Conservation (phyloP, 2,329 filamentous ascomycete species). For the Didymella pinodella region DNA sequence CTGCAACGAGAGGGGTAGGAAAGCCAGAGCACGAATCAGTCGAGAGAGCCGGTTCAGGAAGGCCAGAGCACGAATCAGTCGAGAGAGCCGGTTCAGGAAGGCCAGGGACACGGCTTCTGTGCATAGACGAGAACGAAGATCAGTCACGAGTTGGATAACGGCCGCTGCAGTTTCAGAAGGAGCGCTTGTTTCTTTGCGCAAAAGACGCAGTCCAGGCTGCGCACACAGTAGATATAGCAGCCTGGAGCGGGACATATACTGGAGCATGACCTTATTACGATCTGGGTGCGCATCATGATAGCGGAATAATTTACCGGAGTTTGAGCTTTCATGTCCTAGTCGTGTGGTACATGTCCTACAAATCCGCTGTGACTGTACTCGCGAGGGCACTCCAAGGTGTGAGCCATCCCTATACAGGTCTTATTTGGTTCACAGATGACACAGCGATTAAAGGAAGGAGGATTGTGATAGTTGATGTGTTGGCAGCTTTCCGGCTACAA, state of each 20-base stretch:
- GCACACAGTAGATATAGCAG: slow-evolving; percentile 16
- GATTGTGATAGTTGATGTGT: not conserved
- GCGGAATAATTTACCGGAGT: slow-evolving; percentile 18
- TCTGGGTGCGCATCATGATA: slow-evolving; percentile 13
- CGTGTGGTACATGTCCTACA: not conserved
- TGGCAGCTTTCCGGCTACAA: not conserved
- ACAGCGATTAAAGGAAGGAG: no score
- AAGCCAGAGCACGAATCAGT: no score
- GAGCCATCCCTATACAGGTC: no score
- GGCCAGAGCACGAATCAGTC: no score
- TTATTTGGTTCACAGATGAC: no score
- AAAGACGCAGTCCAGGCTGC: slow-evolving; percentile 2
- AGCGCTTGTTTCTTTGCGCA: not conserved
- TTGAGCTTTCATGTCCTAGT: slow-evolving; percentile 3
- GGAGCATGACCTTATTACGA: slow-evolving; percentile 12
- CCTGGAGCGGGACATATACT: slow-evolving; percentile 5
- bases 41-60: no score
- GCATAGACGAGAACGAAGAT: slow-evolving; percentile 1
- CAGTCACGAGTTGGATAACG: slow-evolving; percentile 20
- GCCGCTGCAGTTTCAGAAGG: slow-evolving; percentile 2
- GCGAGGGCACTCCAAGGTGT: not conserved
- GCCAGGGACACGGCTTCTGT: not conserved
- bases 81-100: no score
- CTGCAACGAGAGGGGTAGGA: not conserved
- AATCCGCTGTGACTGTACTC: not conserved